Percentiles rank a stretch among this genome's conserved stretches.
These are phyloP conservation scores for Syzygium aqueum DNA, from an alignment of 345 rosid species.

Conservation along the genomic window DNA sequence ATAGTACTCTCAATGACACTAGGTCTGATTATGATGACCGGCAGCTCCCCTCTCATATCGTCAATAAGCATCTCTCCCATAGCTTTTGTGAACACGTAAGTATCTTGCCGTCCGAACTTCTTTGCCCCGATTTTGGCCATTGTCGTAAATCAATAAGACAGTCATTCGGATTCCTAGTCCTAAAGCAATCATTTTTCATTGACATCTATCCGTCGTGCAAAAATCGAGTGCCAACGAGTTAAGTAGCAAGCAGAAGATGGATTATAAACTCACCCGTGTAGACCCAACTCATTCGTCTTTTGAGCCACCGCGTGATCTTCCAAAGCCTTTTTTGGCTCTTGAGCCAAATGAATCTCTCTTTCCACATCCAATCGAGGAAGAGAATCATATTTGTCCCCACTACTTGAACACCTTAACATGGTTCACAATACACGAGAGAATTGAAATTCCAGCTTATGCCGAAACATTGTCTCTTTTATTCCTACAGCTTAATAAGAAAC, in stretches of 20 bases:
- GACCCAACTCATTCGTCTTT: conserved; percentile 74
- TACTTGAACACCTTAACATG: too few relatives aligned
- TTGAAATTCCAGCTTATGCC: too few relatives aligned
- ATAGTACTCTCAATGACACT: conserved; percentile 87
- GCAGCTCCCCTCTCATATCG: conserved; percentile 62
- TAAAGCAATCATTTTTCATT: not conserved
- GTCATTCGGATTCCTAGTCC: not conserved
- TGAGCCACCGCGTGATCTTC: conserved; percentile 32
- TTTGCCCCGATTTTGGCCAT: conserved; percentile 44
- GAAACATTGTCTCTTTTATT: too few relatives aligned
- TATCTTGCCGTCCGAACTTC: conserved; percentile 89
- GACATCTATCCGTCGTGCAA: not conserved
- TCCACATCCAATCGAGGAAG: conserved; percentile 43
- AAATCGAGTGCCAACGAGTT: not conserved
- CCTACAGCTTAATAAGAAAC: too few relatives aligned
- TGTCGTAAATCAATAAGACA: not conserved
- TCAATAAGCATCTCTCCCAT: conserved; percentile 98
- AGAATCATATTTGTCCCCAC: not conserved
- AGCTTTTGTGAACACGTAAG: conserved; percentile 93
- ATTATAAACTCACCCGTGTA: conserved; percentile 43
- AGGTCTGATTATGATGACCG: conserved; percentile 73
- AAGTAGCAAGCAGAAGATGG: not conserved
- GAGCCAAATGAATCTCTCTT: conserved; percentile 50
- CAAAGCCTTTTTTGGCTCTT: conserved; percentile 19
- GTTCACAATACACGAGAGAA: too few relatives aligned